Conservation (phyloP, 306 rosid species). For the Ormosia emarginata region DNA sequence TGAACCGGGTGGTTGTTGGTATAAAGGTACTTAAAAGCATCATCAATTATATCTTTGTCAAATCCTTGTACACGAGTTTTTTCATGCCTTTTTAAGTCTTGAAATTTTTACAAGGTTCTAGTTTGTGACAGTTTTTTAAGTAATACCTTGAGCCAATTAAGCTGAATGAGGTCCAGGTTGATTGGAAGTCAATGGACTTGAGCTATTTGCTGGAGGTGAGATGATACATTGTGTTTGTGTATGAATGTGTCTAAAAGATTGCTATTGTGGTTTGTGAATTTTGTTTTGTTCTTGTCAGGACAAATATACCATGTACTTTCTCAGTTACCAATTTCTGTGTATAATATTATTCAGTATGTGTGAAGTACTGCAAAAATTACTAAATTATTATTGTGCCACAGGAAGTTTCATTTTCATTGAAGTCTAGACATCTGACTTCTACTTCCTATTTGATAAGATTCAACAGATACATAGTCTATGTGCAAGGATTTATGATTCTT, state of each 20-base stretch:
- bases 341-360: no score
- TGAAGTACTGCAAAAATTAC: no score
- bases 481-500: no score
- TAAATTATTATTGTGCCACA: no score
- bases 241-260: background rate
- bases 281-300: no score
- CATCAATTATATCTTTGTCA: background rate
- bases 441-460: no score
- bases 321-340: no score
- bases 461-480: no score
- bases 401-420: no score
- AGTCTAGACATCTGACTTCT: no score
- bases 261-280: no score
- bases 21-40: background rate
- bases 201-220: constrained; percentile 90
- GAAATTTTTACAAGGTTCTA: constrained; percentile 72
- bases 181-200: constrained; percentile 86
- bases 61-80: constrained; percentile 1
- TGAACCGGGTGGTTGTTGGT: background rate
- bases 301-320: no score
- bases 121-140: constrained; percentile 84
- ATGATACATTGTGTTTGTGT: constrained; percentile 8
- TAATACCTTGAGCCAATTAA: constrained; percentile 93
- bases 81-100: constrained; percentile 9
- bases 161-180: constrained; percentile 76